Evolutionary conservation across 1,139 yeast species (phyloP).

Genomic region (Lodderomyces margitis): DNA sequence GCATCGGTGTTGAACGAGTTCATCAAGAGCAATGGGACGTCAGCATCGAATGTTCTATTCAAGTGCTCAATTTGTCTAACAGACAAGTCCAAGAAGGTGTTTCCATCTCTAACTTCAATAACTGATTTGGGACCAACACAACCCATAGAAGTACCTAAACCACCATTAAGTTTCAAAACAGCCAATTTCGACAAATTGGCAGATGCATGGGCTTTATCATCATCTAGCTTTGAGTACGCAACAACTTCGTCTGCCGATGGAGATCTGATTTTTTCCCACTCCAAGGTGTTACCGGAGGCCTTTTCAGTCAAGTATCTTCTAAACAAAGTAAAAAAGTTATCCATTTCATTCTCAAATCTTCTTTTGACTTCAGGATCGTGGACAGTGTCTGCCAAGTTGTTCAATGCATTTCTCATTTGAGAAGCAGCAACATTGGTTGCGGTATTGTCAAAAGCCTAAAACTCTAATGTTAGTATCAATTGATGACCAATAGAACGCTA

Average conservation of each 20-base stretch:
- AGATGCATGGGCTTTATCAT: slow-evolving; percentile 22
- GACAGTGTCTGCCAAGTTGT: slow-evolving; percentile 82
- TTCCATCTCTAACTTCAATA: slow-evolving; percentile 97
- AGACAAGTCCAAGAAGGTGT: slow-evolving; percentile 89
- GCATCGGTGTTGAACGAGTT: slow-evolving; percentile 97
- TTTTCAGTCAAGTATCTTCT: slow-evolving; percentile 90
- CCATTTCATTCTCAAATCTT: slow-evolving; percentile 89
- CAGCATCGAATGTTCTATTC: slow-evolving; percentile 86
- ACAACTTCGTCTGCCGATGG: slow-evolving; percentile 88
- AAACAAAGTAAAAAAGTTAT: slow-evolving; percentile 87
- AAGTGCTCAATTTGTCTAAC: slow-evolving; percentile 97
- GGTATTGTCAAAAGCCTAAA: slow-evolving; percentile 87
- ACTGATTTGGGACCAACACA: slow-evolving; percentile 99
- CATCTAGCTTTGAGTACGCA: slow-evolving; percentile 55
- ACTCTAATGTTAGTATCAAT: slow-evolving; percentile 23
- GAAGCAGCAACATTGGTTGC: slow-evolving; percentile 96
- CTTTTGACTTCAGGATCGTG: slow-evolving; percentile 52
- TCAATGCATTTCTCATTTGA: slow-evolving; percentile 95
- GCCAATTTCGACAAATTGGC: slow-evolving; percentile 79
- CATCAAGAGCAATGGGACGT: slow-evolving; percentile 95
- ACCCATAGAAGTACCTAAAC: slow-evolving; percentile 98
- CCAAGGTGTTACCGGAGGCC: slow-evolving; percentile 79
- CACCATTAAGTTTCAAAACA: slow-evolving; percentile 94
- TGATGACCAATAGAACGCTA: too few relatives aligned
- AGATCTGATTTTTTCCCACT: slow-evolving; percentile 95